Evolutionary conservation across 2,329 filamentous ascomycete species (phyloP), one percentile per base, ranked within the genome.

Genomic region (Fusarium sp.): DNA sequence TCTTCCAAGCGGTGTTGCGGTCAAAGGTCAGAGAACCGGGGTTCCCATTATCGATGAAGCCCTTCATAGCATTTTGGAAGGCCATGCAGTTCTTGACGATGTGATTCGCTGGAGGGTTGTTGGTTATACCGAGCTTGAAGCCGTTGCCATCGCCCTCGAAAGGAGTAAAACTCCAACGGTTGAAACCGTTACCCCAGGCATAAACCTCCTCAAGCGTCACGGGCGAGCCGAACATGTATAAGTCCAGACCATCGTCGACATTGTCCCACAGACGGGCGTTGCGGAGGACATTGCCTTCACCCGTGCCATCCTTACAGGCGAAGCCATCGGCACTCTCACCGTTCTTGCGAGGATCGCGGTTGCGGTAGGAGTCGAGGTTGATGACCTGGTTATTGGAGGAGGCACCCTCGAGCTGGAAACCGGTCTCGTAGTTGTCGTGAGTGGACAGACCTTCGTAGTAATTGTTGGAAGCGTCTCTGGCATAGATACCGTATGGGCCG

Each of bases 271-370:
- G 77, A 20, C 84, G 79, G 0, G 82, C 80, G 8, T 81, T 82
- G 28, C 80, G 79, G 9, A 85, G 67, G 3, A 81, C 66, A 50
- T 85, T 85, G 11, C 84, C 84, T 21, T 78, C 78, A 5, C 84
- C 84, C 3, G 73, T 77, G 9, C 84, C 84, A 43, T 82, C 79
- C 70, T 85, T 85, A 71, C 79, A 81, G 3, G 79, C 84, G 43
- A 85, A 83, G 2, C 84, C 84, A 54, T 85, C 84, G 12, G 84
- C 84, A 38, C 80, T 83, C 72, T 85, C 84, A 16, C 84, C 84
- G 43, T 85, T 85, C 76, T 85, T 85, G 49, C 84, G 80, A 8
- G 84, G 84, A 44, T 83, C 81, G 1, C 81, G 79, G 72, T 83
- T 83, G 26, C 76, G 73, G 65, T 83, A 83, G 5, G 81, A 83